These are phyloP conservation scores for Rutstroemia sp. DNA, from an alignment of 2,329 filamentous ascomycete species.

Conservation along the genomic window DNA sequence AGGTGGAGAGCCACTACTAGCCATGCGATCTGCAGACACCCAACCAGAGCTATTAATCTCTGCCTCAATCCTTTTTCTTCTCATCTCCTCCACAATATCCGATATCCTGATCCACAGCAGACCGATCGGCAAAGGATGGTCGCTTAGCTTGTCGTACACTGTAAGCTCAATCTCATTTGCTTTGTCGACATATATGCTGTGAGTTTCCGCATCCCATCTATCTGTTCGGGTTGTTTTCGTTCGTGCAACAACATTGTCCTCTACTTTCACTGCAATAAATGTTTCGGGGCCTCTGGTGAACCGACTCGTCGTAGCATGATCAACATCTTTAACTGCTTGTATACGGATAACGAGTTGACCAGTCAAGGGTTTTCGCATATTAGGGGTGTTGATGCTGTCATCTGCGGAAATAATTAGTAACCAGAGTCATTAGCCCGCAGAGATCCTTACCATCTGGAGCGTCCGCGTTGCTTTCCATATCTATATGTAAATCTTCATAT, in stretches of 20 bases:
- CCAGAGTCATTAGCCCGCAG: not conserved
- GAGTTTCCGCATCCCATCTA: constrained; percentile 84
- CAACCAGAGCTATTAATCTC: constrained; percentile 92
- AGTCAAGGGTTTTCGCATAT: constrained; percentile 90
- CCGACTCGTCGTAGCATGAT: constrained; percentile 74
- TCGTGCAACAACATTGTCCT: constrained; percentile 83
- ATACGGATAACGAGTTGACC: constrained; percentile 84
- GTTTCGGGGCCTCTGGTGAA: constrained; percentile 92
- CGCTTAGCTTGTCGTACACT: constrained; percentile 90
- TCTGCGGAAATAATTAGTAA: constrained; percentile 44
- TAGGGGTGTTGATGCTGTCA: constrained; percentile 92
- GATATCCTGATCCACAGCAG: constrained; percentile 96
- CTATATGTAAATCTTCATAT: constrained; percentile 95
- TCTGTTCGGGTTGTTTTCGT: constrained; percentile 82
- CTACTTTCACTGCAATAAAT: constrained; percentile 92
- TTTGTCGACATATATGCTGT: constrained; percentile 92
- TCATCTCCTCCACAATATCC: constrained; percentile 95
- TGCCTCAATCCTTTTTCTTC: constrained; percentile 92
- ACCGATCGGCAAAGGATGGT: constrained; percentile 86
- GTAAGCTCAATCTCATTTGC: constrained; percentile 97
- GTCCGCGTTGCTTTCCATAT: constrained; percentile 70
- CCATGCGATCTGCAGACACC: constrained; percentile 97
- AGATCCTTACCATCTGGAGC: constrained; percentile 64
- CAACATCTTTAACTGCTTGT: constrained; percentile 85
- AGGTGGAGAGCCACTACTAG: constrained; percentile 44